Base-by-base conservation (phyloP, 768 basidiomycete species). In the Agrocybe pediades region DNA sequence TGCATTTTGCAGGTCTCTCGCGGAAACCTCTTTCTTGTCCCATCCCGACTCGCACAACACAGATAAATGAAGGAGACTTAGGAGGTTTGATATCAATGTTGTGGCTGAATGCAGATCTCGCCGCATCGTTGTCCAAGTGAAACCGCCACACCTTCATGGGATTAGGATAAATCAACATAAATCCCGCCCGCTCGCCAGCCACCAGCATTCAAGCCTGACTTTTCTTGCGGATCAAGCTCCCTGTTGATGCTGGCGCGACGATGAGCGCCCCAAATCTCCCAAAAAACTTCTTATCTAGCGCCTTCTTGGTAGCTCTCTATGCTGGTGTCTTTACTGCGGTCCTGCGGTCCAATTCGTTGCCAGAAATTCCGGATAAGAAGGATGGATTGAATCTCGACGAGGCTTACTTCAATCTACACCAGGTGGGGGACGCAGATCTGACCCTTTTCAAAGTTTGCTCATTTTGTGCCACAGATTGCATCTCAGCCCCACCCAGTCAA, bases 401-500 rank as follows among this genome's bases (percentile, higher is more conserved):
- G 21, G 59, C 59, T 1, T 61, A 52, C 33, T 25, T 17, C 8
- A 56, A 61, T 41, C 41, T 61, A 36, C 56, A 57, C 33, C 49
- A 55, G 56, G 59, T 55, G 4, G 20, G 55, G 47, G 23, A 24
- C 39, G 9, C 47, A 43, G 33, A 15, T 48, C 45, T 39, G 40
- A 29, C 17, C 17, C 9, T 25, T 24, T 19, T 36, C 13, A 51
- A 23, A 46, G 27, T 8, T 15, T 16, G 42, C 19, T 21, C 41
- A 20, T 2, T 19, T 4, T 9, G 9, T 23, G 1, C 29, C 1
- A n/a, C 30, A 61, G 59, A 61, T 61, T 51, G 52, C 59, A 20
- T 41, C 55, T 21, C 53, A 53, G 13, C 59, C 59, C 15, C 59
- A 55, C 42, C 50, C 59, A 1, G 51, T 55, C 25, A 57, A 57